A percentile compares a stretch with the other conserved stretches of the same genome.
Conservation (phyloP, 352 stramenopile species). For the Aphanomyces astaci region DNA sequence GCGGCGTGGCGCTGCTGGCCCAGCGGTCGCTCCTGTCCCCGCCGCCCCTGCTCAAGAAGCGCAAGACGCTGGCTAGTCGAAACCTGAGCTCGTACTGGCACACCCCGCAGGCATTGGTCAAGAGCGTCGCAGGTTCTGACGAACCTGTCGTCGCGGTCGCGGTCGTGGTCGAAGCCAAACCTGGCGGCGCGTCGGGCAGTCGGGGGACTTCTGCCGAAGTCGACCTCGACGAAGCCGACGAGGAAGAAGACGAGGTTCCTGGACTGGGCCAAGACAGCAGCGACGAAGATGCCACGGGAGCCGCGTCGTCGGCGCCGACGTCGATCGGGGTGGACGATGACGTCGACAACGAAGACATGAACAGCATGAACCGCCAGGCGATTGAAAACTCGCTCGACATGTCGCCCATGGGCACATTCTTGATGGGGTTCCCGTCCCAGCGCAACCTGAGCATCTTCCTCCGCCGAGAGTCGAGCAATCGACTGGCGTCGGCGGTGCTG, state of each 20-base stretch:
- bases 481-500: conserved; percentile 27
- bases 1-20: conserved; percentile 74
- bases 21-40: conserved; percentile 47
- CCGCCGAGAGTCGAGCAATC: conserved; percentile 41
- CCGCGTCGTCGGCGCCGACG: conserved; percentile 32
- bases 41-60: conserved; percentile 34
- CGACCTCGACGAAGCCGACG: no score
- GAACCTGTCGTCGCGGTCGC: no score
- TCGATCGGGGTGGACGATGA: conserved; percentile 34
- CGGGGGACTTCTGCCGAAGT: no score
- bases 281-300: conserved; percentile 6
- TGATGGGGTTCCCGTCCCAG: conserved; percentile 55
- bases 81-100: conserved; percentile 58
- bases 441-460: conserved; percentile 44
- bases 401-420: conserved; percentile 52
- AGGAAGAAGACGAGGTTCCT: background rate
- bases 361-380: conserved; percentile 57
- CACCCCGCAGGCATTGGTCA: background rate
- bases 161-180: no score
- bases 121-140: no score
- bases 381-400: conserved; percentile 85
- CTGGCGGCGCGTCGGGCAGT: background rate
- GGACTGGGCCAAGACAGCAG: conserved; percentile 17
- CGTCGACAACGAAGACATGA: conserved; percentile 27
- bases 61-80: conserved; percentile 40